Evolutionary conservation across 148 eudicot species (phyloP), one percentile per base, ranked within the genome.

Genomic region (Beta vulgaris): DNA sequence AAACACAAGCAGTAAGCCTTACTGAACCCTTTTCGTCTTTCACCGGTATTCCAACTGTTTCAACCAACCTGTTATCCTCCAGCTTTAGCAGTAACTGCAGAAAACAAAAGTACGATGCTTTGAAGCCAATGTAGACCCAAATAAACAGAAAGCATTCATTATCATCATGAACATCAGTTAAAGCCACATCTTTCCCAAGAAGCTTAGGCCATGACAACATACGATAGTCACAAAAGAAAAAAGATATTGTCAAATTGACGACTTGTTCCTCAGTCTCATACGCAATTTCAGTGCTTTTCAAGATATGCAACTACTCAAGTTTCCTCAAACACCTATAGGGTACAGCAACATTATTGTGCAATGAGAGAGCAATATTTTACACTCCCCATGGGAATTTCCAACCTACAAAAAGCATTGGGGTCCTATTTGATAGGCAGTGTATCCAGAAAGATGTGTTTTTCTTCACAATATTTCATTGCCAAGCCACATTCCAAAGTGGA

Each of bases 31-130:
- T 92, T 79, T 85, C 91, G 72, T 92, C 98, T 86, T 80, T 76
- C 40, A 91, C 94, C 68, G 99, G 99, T 78, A 96, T 96, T 59
- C 99, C 99, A 63, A 92, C 99, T 63, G 99, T 96, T 87, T 96
- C 99, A 69, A 96, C 91, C 78, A 96, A 85, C 72, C 97, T 85
- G 72, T 85, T 89, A 85, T 96, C 99, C 55, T 85, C 95, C 74
- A 96, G 86, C 84, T 91, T 89, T 76, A 96, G 16, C 28, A 96
- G 78, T 71, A 96, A 78, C 99, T 96, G 89, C 82, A 84, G 55
- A 42, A 42, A n/a, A 57, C 65, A 77, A 54, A 51, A 28, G 57
- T 60, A 76, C 55, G 42, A 54, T 69, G 14, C 51, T 54, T 74
- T 76, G 36, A 76, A 7, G 51, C 63, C 29, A 53, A 53, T 43